phyloP scores from a whole-genome alignment of 129 eudicot species.

The Silybum marianum region DNA sequence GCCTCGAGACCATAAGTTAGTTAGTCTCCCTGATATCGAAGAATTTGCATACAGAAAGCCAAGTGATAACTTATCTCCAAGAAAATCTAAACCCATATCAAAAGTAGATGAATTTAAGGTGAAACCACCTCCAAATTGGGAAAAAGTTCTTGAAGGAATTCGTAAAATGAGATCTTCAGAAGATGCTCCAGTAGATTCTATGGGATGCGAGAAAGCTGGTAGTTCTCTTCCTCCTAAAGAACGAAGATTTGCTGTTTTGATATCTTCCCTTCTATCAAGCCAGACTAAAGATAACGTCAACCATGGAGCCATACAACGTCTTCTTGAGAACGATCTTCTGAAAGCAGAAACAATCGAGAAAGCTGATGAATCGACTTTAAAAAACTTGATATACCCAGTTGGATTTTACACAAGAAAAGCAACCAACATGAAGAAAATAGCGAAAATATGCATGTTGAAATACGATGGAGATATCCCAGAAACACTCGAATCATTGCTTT shows the following conservation, averaged over 20 bases:
- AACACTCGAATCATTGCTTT: slow-evolving; percentile 69
- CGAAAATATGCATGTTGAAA: slow-evolving; percentile 57
- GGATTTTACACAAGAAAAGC: slow-evolving; percentile 97
- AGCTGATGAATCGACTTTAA: slow-evolving; percentile 68
- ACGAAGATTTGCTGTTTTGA: slow-evolving; percentile 82
- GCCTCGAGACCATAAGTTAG: slow-evolving; percentile 33
- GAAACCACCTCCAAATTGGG: slow-evolving; percentile 74
- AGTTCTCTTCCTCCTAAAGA: slow-evolving; percentile 94
- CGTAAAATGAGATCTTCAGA: slow-evolving; percentile 82
- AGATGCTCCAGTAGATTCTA: slow-evolving; percentile 86
- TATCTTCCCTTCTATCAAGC: slow-evolving; percentile 92
- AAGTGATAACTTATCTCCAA: slow-evolving; percentile 24
- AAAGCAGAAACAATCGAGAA: slow-evolving; percentile 71
- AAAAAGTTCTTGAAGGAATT: slow-evolving; percentile 82
- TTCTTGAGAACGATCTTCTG: slow-evolving; percentile 66
- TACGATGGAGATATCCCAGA: slow-evolving; percentile 88
- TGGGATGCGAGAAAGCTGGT: slow-evolving; percentile 98
- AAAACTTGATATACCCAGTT: slow-evolving; percentile 83
- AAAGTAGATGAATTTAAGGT: slow-evolving; percentile 19
- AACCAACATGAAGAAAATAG: slow-evolving; percentile 80
- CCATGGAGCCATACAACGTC: slow-evolving; percentile 92
- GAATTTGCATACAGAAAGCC: slow-evolving; percentile 66
- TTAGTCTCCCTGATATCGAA: slow-evolving; percentile 73
- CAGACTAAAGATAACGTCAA: slow-evolving; percentile 92
- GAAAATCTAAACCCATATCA: slow-evolving; percentile 15